Conservation (phyloP, 2,329 filamentous ascomycete genomes). For the Neonectria magnoliae region DNA sequence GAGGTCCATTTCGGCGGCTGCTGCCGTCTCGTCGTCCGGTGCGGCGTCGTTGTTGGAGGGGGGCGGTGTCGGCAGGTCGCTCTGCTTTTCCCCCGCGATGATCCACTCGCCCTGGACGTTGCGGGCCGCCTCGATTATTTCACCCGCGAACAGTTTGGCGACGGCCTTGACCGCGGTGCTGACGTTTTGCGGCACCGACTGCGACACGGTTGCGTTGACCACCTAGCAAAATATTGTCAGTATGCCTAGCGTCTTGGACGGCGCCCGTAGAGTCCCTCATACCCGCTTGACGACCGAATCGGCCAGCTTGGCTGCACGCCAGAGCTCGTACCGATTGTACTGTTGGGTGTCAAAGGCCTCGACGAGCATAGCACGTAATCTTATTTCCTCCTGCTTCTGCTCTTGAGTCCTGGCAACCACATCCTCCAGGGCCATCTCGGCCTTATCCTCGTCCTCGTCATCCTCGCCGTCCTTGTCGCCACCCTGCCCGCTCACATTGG, state of each 20-base stretch:
- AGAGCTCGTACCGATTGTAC: conserved; percentile 75
- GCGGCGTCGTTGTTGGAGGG: conserved; percentile 47
- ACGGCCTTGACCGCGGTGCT: conserved; percentile 80
- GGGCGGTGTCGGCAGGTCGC: conserved; percentile 59
- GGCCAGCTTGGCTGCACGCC: conserved; percentile 74
- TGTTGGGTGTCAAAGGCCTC: conserved; percentile 73
- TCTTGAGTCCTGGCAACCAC: conserved; percentile 72
- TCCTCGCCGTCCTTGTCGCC: conserved; percentile 61
- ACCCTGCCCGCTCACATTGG: conserved; percentile 57
- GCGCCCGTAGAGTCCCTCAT: conserved; percentile 41
- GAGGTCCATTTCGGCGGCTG: conserved; percentile 39
- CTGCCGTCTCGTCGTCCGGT: conserved; percentile 46
- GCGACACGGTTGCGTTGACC: conserved; percentile 82
- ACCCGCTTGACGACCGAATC: conserved; percentile 76
- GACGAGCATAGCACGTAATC: conserved; percentile 68
- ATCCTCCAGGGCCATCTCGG: conserved; percentile 66
- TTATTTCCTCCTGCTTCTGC: conserved; percentile 71
- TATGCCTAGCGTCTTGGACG: not conserved
- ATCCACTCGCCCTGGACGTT: conserved; percentile 79
- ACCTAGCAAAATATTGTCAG: conserved; percentile 56
- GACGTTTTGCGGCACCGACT: conserved; percentile 78
- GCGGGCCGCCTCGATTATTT: conserved; percentile 77
- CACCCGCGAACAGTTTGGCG: conserved; percentile 80
- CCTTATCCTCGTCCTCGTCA: conserved; percentile 66
- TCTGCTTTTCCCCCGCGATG: conserved; percentile 66